phyloP scores from a whole-genome alignment of 2,329 filamentous ascomycete species.

The Tolypocladium cylindrosporum region DNA sequence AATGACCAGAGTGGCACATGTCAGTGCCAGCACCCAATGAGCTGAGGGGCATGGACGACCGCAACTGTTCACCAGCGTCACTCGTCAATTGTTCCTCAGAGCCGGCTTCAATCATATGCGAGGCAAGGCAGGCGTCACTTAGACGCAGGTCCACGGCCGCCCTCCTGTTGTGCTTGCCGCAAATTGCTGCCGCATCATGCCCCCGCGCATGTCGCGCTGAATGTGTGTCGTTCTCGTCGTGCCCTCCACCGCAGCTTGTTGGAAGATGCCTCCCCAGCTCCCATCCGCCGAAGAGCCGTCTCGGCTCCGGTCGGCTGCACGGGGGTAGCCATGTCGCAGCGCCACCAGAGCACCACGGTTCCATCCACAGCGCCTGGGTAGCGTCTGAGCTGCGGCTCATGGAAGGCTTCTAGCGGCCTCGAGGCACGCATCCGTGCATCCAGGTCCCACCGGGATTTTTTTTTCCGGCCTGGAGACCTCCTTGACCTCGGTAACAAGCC shows the following conservation, averaged over 20 bases:
- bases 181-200: not conserved
- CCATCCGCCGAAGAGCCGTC: constrained; percentile 2
- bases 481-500: not conserved
- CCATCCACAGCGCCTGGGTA: not conserved
- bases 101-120: not conserved
- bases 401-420: not conserved
- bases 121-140: not conserved
- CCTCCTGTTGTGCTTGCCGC: not conserved
- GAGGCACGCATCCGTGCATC: not conserved
- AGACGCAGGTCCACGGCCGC: not conserved
- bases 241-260: not conserved
- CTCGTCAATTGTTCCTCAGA: not conserved
- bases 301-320: constrained; percentile 7
- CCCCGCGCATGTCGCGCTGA: not conserved
- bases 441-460: not conserved
- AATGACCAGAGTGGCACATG: constrained; percentile 2
- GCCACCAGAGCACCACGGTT: not conserved
- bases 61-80: not conserved
- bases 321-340: not conserved
- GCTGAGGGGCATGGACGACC: too few species aligned
- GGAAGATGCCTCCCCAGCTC: not conserved
- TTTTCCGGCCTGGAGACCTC: not conserved
- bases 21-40: not conserved
- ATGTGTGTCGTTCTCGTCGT: too few species aligned
- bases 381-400: not conserved